phyloP scores from a whole-genome alignment of 2,329 filamentous ascomycete species.

The Colletotrichum cereale region DNA sequence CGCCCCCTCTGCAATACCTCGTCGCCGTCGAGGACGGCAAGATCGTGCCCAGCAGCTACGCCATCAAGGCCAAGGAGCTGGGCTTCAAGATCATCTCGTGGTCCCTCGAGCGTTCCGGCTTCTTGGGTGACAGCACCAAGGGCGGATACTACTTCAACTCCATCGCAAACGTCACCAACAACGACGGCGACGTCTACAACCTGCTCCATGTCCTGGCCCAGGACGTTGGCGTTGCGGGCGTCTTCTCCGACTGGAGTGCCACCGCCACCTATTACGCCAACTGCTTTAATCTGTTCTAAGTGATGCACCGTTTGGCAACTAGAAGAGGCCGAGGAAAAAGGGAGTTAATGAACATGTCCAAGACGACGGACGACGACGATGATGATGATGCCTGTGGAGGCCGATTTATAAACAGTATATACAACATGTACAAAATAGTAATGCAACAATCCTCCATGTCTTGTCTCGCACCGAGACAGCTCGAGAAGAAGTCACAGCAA shows the following conservation, averaged over 20 bases:
- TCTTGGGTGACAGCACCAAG: conserved; percentile 62
- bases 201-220: conserved; percentile 74
- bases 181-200: conserved; percentile 75
- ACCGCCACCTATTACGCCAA: conserved; percentile 80
- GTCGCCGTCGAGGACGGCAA: conserved; percentile 64
- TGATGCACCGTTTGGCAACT: background rate
- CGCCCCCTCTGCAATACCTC: conserved; percentile 73
- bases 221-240: conserved; percentile 69
- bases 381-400: background rate
- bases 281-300: conserved; percentile 64
- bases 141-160: conserved; percentile 69
- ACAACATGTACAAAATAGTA: background rate
- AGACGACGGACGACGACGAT: background rate
- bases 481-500: background rate
- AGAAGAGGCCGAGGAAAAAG: background rate
- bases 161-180: conserved; percentile 66
- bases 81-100: conserved; percentile 76
- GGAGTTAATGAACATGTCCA: background rate
- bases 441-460: background rate
- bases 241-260: conserved; percentile 79
- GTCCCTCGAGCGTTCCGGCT: conserved; percentile 76
- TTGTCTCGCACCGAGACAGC: background rate
- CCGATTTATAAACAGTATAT: background rate
- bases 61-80: conserved; percentile 68
- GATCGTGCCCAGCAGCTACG: conserved; percentile 74